Evolutionary conservation across 441 rosid genomes (phyloP), one percentile per base, ranked within the genome.

Genomic region (Euphorbia celastroides): DNA sequence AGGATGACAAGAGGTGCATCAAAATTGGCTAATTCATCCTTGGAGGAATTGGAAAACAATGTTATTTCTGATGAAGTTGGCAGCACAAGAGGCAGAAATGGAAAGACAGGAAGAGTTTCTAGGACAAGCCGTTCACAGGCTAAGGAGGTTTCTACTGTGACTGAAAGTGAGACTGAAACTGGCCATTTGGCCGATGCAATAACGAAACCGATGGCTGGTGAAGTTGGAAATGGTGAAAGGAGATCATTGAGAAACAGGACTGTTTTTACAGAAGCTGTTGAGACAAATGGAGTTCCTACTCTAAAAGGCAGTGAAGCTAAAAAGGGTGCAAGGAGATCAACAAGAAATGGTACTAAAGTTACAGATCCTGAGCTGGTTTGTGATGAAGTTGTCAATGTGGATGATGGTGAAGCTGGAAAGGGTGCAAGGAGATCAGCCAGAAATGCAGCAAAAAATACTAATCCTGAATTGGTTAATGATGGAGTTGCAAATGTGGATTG

Each of bases 71-170:
- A 50, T 50, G 25, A 50, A 50, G 50, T 28, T 64, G 75, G 77
- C 59, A 75, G 62, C 70, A 82, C 75, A 76, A 71, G 76, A 61
- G 70, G 72, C 20, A 67, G 73, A 48, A 62, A 32, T 44, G 69
- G 48, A 38, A 52, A 64, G 66, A 23, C 44, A 14, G 65, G 13
- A 61, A 60, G 20, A 20, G 3, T 2, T 25, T 8, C 67, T n/a
- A 69, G 70, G 60, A 64, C 13, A 41, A 74, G 73, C 41, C 59
- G 76, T 32, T 72, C 78, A n/a, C 69, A 62, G 27, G 69, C 69
- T 32, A 60, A 30, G 64, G 59, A 54, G 38, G 54, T 22, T 38
- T 72, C 73, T 52, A 42, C 57, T 23, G 51, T 36, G 12, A 22
- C 30, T 19, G 56, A 65, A 38, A 51, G 20, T 26, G 11, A 30